Evolutionary conservation across 768 basidiomycete species (phyloP).

Genomic region (Amanita brunnescens): DNA sequence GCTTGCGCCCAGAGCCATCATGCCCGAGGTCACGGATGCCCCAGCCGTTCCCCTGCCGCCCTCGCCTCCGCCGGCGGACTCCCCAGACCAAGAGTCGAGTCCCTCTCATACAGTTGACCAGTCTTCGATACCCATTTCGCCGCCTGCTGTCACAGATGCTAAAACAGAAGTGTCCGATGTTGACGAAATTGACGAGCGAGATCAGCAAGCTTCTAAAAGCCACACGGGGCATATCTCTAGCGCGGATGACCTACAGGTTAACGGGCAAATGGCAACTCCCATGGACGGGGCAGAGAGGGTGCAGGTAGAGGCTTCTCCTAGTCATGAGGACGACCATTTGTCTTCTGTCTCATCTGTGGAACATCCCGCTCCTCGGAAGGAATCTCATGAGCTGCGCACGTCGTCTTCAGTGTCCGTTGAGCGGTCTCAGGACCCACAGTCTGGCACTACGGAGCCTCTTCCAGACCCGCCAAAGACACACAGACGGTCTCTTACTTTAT

Average conservation of each 20-base stretch:
- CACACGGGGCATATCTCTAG: not conserved
- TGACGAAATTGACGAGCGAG: not conserved
- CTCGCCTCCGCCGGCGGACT: slow-evolving; percentile 3
- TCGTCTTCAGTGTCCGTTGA: not conserved
- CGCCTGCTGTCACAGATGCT: not conserved
- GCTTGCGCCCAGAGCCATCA: not conserved
- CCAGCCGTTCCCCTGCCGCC: slow-evolving; percentile 1
- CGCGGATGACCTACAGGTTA: not conserved
- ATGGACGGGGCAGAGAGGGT: not conserved
- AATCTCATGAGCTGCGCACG: not conserved
- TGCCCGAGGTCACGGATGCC: slow-evolving; percentile 4
- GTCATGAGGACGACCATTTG: not conserved
- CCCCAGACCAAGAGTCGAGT: not conserved
- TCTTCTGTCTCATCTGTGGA: slow-evolving; percentile 6
- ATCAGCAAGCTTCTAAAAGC: not conserved
- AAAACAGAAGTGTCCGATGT: not conserved
- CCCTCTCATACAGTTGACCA: not conserved
- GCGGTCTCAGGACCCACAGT: slow-evolving; percentile 2
- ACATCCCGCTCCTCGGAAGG: slow-evolving; percentile 1
- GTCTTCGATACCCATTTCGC: not conserved
- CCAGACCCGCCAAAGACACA: slow-evolving; percentile 22
- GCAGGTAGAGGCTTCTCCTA: not conserved
- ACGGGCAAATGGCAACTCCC: not conserved
- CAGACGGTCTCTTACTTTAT: slow-evolving; percentile 51
- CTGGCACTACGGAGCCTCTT: slow-evolving; percentile 9